Evolutionary conservation across 495 filamentous ascomycete genomes (phyloP).

Genomic region (Penicillium manginii): DNA sequence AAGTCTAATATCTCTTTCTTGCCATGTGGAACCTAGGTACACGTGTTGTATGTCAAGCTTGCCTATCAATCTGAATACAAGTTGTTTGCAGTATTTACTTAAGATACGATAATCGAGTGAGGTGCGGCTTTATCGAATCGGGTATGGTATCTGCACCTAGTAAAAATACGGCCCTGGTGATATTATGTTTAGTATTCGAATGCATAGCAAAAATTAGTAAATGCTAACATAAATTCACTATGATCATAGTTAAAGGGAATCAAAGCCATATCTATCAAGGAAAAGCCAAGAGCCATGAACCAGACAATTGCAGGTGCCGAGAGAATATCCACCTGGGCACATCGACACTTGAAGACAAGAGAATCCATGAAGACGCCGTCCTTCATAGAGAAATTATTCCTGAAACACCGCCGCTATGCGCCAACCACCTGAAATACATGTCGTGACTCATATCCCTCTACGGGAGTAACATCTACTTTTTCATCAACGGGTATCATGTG

Average conservation of each 20-base stretch:
- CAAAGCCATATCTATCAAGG: background rate
- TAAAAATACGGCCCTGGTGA: no score
- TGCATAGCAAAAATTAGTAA: background rate
- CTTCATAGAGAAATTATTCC: constrained; percentile 30
- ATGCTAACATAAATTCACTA: background rate
- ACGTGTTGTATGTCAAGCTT: no score
- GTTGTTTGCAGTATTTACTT: no score
- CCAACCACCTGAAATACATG: constrained; percentile 61
- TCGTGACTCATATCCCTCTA: constrained; percentile 68
- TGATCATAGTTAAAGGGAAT: constrained; percentile 3
- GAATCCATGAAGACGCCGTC: constrained; percentile 34
- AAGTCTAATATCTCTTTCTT: no score
- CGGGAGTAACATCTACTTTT: constrained; percentile 57
- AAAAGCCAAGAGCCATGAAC: constrained; percentile 8
- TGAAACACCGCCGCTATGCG: constrained; percentile 50
- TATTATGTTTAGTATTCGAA: background rate
- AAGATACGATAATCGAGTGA: no score
- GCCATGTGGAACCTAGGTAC: no score
- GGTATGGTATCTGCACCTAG: no score
- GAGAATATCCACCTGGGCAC: constrained; percentile 6
- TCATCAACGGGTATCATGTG: constrained; percentile 78
- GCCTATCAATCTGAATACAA: no score
- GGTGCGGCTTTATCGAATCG: no score
- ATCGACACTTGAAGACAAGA: constrained; percentile 6
- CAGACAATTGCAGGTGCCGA: constrained; percentile 16